Percentiles rank a stretch among this genome's conserved stretches.
Conservation (phyloP, 148 eudicot genomes). For the Mesembryanthemum crystallinum region DNA sequence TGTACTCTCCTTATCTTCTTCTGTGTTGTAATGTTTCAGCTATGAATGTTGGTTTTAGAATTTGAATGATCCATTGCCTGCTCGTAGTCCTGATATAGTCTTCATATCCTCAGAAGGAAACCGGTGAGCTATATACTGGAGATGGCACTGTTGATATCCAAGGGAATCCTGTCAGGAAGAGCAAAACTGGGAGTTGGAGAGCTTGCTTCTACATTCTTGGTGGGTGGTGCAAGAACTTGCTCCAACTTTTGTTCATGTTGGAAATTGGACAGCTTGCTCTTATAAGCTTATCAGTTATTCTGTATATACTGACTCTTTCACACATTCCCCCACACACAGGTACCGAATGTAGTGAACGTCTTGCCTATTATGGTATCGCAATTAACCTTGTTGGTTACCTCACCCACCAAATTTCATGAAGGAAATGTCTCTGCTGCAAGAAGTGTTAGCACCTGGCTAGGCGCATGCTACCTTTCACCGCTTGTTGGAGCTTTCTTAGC, state of each 20-base stretch:
- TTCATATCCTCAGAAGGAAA: conserved; percentile 43
- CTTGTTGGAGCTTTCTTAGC: conserved; percentile 72
- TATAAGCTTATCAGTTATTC: background rate
- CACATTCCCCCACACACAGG: conserved; percentile 27
- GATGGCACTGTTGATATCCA: conserved; percentile 76
- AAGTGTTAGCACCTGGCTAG: conserved; percentile 66
- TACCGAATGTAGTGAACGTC: conserved; percentile 80
- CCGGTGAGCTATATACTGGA: conserved; percentile 51
- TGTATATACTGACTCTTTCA: background rate
- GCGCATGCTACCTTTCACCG: conserved; percentile 76
- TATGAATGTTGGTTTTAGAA: background rate
- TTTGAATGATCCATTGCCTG: background rate
- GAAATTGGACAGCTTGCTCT: too few species aligned
- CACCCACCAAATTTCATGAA: conserved; percentile 56
- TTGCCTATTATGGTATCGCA: conserved; percentile 74
- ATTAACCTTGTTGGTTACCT: conserved; percentile 69
- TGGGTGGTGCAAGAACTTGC: conserved; percentile 13
- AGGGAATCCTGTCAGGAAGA: conserved; percentile 63
- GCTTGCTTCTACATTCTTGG: conserved; percentile 84
- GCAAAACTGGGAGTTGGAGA: conserved; percentile 76
- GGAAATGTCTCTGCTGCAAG: conserved; percentile 79
- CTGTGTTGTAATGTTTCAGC: too few species aligned
- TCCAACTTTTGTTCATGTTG: background rate
- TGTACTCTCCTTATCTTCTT: too few species aligned
- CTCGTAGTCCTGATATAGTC: too few species aligned